A percentile compares a stretch with the other conserved stretches of the same genome.
phyloP scores from a whole-genome alignment of 805 yeast genomes.

The Metschnikowia sp. region DNA sequence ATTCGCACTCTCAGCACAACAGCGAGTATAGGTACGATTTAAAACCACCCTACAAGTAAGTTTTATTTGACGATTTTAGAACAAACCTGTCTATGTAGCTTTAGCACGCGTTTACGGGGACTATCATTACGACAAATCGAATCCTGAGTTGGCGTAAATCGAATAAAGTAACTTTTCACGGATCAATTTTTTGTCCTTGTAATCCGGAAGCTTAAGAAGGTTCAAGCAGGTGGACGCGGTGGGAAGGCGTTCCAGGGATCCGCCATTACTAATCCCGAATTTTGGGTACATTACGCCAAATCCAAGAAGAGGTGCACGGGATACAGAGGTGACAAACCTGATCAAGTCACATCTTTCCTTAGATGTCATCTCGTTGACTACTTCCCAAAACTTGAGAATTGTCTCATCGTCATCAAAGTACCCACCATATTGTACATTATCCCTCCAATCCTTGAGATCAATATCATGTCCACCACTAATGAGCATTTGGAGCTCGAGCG shows the following conservation, averaged over 20 bases:
- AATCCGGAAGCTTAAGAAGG: slow-evolving; percentile 80
- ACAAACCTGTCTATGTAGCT: too few relatives aligned
- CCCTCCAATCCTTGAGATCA: slow-evolving; percentile 64
- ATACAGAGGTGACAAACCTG: slow-evolving; percentile 88
- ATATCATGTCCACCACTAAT: slow-evolving; percentile 67
- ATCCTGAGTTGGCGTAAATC: slow-evolving; percentile 80
- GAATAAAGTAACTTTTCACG: slow-evolving; percentile 69
- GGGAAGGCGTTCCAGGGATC: slow-evolving; percentile 62
- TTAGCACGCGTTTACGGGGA: too few relatives aligned
- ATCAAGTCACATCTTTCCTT: slow-evolving; percentile 65
- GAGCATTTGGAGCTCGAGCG: slow-evolving; percentile 77
- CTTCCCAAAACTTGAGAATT: slow-evolving; percentile 66
- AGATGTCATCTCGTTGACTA: slow-evolving; percentile 61
- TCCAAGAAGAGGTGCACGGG: slow-evolving; percentile 88
- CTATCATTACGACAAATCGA: slow-evolving; percentile 50
- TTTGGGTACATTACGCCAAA: slow-evolving; percentile 60
- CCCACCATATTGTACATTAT: slow-evolving; percentile 56
- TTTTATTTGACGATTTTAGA: too few relatives aligned
- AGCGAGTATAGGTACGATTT: too few relatives aligned
- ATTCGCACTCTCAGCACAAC: too few relatives aligned
- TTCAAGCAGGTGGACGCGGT: slow-evolving; percentile 94
- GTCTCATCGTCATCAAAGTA: slow-evolving; percentile 55
- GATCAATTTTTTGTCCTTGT: slow-evolving; percentile 42
- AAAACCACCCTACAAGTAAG: too few relatives aligned
- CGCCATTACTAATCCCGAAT: slow-evolving; percentile 76